These are phyloP conservation scores for Coemansia sp. DNA, from an alignment of 192 early-diverging fungal genomes.

Conservation along the genomic window DNA sequence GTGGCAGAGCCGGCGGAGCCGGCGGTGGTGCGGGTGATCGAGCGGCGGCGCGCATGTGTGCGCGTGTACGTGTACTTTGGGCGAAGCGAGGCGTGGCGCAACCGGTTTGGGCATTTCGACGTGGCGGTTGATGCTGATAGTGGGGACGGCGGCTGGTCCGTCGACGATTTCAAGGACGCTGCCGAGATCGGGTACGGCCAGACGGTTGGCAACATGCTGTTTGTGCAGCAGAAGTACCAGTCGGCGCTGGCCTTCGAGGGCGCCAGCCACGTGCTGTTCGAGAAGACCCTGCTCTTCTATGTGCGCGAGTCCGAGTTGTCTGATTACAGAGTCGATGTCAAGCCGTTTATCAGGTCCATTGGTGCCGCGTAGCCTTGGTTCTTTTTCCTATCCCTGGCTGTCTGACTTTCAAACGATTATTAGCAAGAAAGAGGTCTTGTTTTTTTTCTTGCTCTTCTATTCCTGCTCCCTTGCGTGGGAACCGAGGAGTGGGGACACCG, in stretches of 20 bases:
- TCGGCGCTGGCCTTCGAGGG: constrained; percentile 1
- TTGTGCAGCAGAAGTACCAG: constrained; percentile 1
- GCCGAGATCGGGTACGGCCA: not conserved
- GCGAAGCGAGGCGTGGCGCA: not conserved
- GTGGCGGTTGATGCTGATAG: not conserved
- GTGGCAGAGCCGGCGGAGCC: not conserved
- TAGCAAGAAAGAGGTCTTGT: not conserved
- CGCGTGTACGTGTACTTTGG: constrained; percentile 10
- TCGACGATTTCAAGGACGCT: constrained; percentile 1
- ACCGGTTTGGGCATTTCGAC: constrained; percentile 6
- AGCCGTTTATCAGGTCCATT: constrained; percentile 6
- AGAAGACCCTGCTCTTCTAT: constrained; percentile 6
- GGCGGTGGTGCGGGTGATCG: not conserved
- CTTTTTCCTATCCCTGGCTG: not conserved
- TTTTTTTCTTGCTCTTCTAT: not conserved
- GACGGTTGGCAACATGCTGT: not conserved
- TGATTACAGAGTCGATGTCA: constrained; percentile 1
- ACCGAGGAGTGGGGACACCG: no score
- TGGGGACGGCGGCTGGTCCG: not conserved
- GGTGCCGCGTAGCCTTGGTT: not conserved
- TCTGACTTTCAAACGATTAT: not conserved
- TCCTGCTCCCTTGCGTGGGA: not conserved
- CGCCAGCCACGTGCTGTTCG: not conserved
- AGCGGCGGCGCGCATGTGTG: not conserved
- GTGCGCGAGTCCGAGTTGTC: not conserved